phyloP scores from a whole-genome alignment of 257 asterid genomes.

The Primulina huaijiensis region DNA sequence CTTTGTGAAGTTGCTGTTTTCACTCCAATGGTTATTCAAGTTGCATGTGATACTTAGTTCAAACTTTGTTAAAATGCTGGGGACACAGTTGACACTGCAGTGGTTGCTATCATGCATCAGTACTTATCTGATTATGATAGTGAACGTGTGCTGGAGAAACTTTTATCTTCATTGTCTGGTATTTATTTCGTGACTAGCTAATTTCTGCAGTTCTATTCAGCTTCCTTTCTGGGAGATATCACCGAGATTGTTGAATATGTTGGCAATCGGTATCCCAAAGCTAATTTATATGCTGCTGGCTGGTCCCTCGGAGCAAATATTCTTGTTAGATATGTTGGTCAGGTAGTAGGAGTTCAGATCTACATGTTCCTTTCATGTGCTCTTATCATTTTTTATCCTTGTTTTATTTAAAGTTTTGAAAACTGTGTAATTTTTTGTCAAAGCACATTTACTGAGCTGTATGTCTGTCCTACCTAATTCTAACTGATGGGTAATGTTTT shows the following conservation, averaged over 20 bases:
- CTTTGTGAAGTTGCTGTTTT: slow-evolving; percentile 1
- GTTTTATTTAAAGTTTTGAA: not conserved
- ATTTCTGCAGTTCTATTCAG: slow-evolving; percentile 89
- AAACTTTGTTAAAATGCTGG: not conserved
- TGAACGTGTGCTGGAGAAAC: slow-evolving; percentile 9
- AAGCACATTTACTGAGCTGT: not conserved
- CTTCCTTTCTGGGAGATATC: slow-evolving; percentile 90
- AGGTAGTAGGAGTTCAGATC: slow-evolving; percentile 40
- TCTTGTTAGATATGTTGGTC: slow-evolving; percentile 85
- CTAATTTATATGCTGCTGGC: slow-evolving; percentile 84
- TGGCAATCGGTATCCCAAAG: slow-evolving; percentile 56
- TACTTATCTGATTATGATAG: slow-evolving; percentile 5
- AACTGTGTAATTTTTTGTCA: not conserved
- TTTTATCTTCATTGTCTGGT: slow-evolving; percentile 5
- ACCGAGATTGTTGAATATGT: slow-evolving; percentile 77
- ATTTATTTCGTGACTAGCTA: slow-evolving; percentile 24
- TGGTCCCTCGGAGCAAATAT: slow-evolving; percentile 99
- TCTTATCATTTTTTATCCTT: not conserved
- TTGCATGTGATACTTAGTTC: not conserved
- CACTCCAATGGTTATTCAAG: not conserved
- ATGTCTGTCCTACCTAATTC: not conserved
- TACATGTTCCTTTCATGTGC: not conserved
- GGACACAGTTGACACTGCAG: not conserved
- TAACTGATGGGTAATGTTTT: not conserved
- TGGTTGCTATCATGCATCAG: not conserved